Base-by-base conservation (phyloP, 805 yeast species). In the Millerozyma acaciae region DNA sequence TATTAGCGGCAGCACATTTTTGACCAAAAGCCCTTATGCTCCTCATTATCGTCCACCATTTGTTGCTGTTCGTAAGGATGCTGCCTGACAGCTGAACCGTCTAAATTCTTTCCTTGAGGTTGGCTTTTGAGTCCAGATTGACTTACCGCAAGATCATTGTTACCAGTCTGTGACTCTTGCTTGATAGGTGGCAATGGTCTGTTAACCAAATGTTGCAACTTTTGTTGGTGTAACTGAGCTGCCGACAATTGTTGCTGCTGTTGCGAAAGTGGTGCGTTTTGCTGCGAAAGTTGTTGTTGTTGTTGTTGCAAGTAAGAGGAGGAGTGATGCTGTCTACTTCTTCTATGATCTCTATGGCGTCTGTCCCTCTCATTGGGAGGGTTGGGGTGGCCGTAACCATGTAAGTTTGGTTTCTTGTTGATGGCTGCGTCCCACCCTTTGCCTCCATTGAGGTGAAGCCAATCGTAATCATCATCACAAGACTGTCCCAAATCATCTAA, bases 361-460 rank as follows among this genome's bases (percentile, higher is more conserved):
- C 73, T 55, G 26, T 65, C 70, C 27, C 71, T 49, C 21, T 67
- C 73, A 39, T 65, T 65, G 9, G 73, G 71, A 16, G 82, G 82
- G 40, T 67, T 76, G 32, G 84, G 83, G 53, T 78, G 77, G 17
- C 93, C 93, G 53, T 84, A 84, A 4, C 94, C 94, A 54, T 84
- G 87, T 43, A 84, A 60, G 58, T 84, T 84, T 28, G 85, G 86
- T 52, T 85, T 81, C 55, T 80, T 82, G 53, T 84, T 84, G 39
- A 81, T 74, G 39, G 70, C 53, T 49, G 84, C 73, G 53, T 83
- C 87, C 93, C 93, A 84, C 12, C 93, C 93, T 52, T 75, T 74
- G 30, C 93, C 93, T 32, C 78, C 76, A 51, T 84, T 84, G 45
- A 84, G 69, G 47, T 74, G 79, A 79, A 80, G 76, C 94, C 94